Percentiles rank a stretch among this genome's conserved stretches.
These are phyloP conservation scores for Elongisporangium undulatum DNA, from an alignment of 352 stramenopile species.

Conservation along the genomic window DNA sequence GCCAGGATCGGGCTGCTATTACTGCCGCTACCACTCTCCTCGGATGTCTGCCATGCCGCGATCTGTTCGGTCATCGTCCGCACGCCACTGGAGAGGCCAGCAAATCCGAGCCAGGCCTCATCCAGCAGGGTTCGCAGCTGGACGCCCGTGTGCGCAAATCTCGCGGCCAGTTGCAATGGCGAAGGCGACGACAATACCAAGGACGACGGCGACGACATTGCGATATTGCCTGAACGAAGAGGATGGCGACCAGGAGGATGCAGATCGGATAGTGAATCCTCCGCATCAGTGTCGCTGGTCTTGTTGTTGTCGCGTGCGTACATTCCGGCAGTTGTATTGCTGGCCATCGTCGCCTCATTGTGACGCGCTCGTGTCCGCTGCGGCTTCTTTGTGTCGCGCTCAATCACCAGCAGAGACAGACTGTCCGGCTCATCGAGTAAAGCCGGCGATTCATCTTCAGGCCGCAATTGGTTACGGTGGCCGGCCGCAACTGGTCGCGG, in stretches of 20 bases:
- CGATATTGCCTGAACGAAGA: not conserved
- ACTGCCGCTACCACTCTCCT: conserved; percentile 8
- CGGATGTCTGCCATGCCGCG: not conserved
- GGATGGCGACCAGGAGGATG: conserved; percentile 1
- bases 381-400: conserved; percentile 6
- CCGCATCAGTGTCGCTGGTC: conserved; percentile 2
- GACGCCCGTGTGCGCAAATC: conserved; percentile 12
- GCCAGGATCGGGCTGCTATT: conserved; percentile 1
- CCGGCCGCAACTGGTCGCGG: conserved; percentile 4
- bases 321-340: not conserved
- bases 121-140: conserved; percentile 24
- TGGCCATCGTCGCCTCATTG: not conserved
- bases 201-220: conserved; percentile 1
- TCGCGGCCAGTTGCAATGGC: not conserved
- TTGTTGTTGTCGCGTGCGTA: conserved; percentile 7
- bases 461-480: not conserved
- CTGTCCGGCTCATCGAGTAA: conserved; percentile 19
- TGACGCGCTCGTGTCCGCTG: not conserved
- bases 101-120: conserved; percentile 31
- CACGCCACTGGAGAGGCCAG: conserved; percentile 19
- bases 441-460: not conserved
- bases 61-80: conserved; percentile 15
- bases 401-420: conserved; percentile 18
- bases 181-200: not conserved
- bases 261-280: conserved; percentile 8